A percentile compares a stretch with the other conserved stretches of the same genome.
These are phyloP conservation scores for Cyphellophora europaea DNA, from an alignment of 2,329 filamentous ascomycete species.

Conservation along the genomic window DNA sequence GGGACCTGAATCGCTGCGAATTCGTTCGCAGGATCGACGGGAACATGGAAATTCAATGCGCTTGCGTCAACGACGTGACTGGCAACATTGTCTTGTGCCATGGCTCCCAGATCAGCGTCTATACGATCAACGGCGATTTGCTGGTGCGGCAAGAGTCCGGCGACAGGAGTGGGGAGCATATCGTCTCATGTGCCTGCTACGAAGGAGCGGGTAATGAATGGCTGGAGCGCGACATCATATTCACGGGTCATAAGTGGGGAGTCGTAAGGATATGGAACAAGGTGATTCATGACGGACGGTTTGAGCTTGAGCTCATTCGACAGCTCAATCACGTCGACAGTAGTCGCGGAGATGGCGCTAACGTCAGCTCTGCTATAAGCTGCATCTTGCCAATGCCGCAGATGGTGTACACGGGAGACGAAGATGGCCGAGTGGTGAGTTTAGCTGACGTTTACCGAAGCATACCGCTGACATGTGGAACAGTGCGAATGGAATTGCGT, in stretches of 20 bases:
- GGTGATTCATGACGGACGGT: constrained; percentile 46
- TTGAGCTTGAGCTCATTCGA: constrained; percentile 69
- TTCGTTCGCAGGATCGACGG: constrained; percentile 68
- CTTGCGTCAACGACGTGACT: constrained; percentile 78
- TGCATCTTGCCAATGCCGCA: constrained; percentile 77
- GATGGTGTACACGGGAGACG: constrained; percentile 86
- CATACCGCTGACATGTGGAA: too few relatives aligned
- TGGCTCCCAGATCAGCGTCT: constrained; percentile 64
- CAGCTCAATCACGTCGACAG: constrained; percentile 71
- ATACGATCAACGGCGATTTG: constrained; percentile 77
- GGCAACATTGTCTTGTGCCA: constrained; percentile 83
- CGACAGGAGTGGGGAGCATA: constrained; percentile 59
- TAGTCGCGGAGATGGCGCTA: constrained; percentile 50
- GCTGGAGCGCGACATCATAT: constrained; percentile 75
- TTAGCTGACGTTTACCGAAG: too few relatives aligned
- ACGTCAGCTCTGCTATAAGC: constrained; percentile 60
- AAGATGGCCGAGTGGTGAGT: constrained; percentile 80
- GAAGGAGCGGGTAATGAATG: constrained; percentile 86
- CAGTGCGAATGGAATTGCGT: constrained; percentile 52
- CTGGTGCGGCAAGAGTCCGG: constrained; percentile 78
- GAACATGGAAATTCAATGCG: constrained; percentile 51
- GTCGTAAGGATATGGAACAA: constrained; percentile 63
- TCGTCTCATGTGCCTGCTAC: constrained; percentile 82
- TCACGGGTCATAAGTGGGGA: constrained; percentile 79
- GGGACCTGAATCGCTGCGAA: constrained; percentile 86